Conservation (phyloP, 164 flowering plant species). For the Stephania yunnanensis region DNA sequence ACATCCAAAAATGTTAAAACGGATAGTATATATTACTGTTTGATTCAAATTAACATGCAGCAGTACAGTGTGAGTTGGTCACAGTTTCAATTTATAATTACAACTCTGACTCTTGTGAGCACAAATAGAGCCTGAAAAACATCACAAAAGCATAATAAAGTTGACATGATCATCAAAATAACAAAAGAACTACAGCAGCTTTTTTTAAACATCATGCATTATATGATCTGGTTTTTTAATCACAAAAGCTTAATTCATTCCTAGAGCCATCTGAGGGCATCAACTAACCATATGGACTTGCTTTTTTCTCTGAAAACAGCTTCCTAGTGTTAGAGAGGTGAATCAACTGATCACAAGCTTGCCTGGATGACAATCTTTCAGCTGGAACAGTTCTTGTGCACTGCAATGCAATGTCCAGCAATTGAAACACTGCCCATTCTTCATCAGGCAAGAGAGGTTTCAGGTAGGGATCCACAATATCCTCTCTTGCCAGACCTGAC, state of each 20-base stretch:
- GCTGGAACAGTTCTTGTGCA: conserved; percentile 77
- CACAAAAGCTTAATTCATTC: neutral
- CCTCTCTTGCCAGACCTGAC: conserved; percentile 37
- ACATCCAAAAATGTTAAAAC: neutral
- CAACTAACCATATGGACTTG: neutral
- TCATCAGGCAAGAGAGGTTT: conserved; percentile 58
- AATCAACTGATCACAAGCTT: conserved; percentile 59
- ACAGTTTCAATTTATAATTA: neutral
- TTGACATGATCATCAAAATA: neutral
- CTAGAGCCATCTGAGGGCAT: neutral
- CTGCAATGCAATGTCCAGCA: conserved; percentile 74
- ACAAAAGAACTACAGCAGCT: neutral
- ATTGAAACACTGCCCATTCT: conserved; percentile 57
- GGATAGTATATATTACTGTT: neutral
- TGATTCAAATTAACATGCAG: neutral
- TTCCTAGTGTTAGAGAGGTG: conserved; percentile 44
- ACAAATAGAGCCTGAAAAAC: neutral
- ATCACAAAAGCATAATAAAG: neutral
- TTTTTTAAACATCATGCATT: neutral
- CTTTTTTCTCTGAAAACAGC: conserved; percentile 23
- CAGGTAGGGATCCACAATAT: conserved; percentile 55
- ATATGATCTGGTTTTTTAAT: neutral
- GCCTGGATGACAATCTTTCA: conserved; percentile 74
- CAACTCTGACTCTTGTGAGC: neutral
- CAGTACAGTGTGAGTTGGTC: neutral